A percentile compares a stretch with the other conserved stretches of the same genome.
Conservation (phyloP, 108 stramenopile genomes). For the Nannochloropsis gaditana region DNA sequence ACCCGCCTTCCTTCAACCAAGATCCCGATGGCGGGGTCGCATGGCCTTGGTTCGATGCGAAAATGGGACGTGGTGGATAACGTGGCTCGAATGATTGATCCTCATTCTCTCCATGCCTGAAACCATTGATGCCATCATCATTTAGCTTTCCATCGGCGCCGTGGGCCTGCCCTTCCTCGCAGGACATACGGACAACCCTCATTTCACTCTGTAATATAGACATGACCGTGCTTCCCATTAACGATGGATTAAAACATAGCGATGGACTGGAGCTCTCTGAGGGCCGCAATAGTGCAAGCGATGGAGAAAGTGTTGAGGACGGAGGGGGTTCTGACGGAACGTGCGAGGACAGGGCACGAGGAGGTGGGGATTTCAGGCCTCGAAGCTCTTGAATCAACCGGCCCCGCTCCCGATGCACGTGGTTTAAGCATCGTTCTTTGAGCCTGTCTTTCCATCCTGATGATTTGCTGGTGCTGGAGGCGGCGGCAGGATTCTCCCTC, state of each 20-base stretch:
- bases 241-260: background rate
- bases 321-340: background rate
- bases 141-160: background rate
- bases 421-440: background rate
- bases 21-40: too few relatives aligned
- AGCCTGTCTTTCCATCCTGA: constrained; percentile 11
- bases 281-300: background rate
- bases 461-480: background rate
- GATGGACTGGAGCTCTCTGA: background rate
- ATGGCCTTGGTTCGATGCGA: too few relatives aligned
- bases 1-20: too few relatives aligned
- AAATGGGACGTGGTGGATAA: too few relatives aligned
- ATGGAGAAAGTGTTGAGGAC: background rate
- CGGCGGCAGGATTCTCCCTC: background rate
- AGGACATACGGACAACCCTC: background rate
- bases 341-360: background rate
- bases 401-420: background rate
- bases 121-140: too few relatives aligned
- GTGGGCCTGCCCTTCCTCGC: background rate
- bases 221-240: constrained; percentile 3
- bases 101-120: too few relatives aligned
- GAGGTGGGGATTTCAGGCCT: background rate
- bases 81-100: too few relatives aligned
- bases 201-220: constrained; percentile 20
- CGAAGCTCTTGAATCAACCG: background rate